Evolutionary conservation across 2,329 filamentous ascomycete species (phyloP), one percentile per base, ranked within the genome.

Genomic region (Cadophora sp.): DNA sequence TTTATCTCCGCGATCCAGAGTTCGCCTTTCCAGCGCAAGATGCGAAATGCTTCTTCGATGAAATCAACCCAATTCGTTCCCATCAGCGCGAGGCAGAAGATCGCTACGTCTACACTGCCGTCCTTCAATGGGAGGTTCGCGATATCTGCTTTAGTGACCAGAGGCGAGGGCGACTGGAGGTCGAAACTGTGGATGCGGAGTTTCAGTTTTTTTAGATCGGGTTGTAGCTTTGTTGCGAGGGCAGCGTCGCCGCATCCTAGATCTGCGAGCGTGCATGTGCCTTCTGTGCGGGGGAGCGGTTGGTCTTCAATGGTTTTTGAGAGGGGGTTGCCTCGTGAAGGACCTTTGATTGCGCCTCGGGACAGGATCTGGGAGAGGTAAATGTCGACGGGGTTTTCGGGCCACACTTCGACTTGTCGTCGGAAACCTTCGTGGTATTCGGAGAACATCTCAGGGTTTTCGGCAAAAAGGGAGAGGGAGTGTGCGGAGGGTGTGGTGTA

Each of bases 21-120:
- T 83, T 99, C 96, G 72, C 96, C 96, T 76, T 96, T 95, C 87
- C 94, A 94, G 76, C 93, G 91, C 69, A 99, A 85, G 61, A 98
- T 85, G 63, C 96, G 90, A 83, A 93, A 97, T 16, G 95, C 95
- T 81, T 99, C 96, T 80, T 98, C 96, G 75, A 99, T 87, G 78
- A 99, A 98, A 74, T 93, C 90, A 62, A 97, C 87, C 95, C 96
- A 99, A 81, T 99, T 99, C 64, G 96, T 99, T 76, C 96, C 96
- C 96, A 99, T 99, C 67, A 99, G 87, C 59, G 95, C 96, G 39
- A 99, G 86, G 79, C 96, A 99, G 83, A 98, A 98, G 73, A 99
- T 90, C 59, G 92, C 92, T 5, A 99, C 85, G 78, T 99, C 94
- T 68, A 94, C 89, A 69, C 86, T 89, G 53, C 88, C 90, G 72